These are phyloP conservation scores for Zymoseptoria crescenta DNA, from an alignment of 2,329 filamentous ascomycete genomes.

Conservation along the genomic window DNA sequence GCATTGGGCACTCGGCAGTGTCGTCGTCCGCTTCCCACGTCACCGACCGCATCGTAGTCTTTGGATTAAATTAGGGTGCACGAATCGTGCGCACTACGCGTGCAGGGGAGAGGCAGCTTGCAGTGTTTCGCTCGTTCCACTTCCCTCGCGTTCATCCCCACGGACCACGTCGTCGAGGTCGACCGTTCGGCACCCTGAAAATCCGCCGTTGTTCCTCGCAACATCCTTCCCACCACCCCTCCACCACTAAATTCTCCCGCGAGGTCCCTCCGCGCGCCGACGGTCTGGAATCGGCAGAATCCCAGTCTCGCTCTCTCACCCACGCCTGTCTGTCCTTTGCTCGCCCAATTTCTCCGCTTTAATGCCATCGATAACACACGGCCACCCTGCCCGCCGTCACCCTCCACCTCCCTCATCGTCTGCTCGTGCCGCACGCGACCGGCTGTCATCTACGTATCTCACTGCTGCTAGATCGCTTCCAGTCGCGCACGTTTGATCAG, in stretches of 20 bases:
- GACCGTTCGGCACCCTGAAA: neutral
- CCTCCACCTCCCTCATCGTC: neutral
- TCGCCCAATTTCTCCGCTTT: neutral
- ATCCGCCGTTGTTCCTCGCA: neutral
- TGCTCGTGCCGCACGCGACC: neutral
- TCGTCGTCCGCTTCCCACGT: conserved; percentile 3
- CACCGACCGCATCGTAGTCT: neutral
- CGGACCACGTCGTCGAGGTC: neutral
- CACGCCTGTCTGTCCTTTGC: neutral
- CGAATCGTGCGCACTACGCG: neutral
- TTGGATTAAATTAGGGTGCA: conserved; percentile 1
- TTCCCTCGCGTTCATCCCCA: too few relatives aligned
- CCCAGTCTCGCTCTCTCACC: neutral
- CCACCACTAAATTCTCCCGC: neutral
- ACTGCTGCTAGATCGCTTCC: neutral
- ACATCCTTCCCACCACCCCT: neutral
- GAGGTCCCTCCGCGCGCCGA: neutral
- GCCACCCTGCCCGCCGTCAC: neutral
- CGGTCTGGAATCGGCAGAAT: neutral
- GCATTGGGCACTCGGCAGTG: conserved; percentile 4
- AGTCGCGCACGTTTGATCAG: neutral
- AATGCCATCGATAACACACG: neutral
- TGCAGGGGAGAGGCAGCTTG: neutral
- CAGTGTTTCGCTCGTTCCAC: neutral
- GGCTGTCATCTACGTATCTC: neutral